These are phyloP conservation scores for Cladorrhinum sp. DNA, from an alignment of 2,329 filamentous ascomycete genomes.

Conservation along the genomic window DNA sequence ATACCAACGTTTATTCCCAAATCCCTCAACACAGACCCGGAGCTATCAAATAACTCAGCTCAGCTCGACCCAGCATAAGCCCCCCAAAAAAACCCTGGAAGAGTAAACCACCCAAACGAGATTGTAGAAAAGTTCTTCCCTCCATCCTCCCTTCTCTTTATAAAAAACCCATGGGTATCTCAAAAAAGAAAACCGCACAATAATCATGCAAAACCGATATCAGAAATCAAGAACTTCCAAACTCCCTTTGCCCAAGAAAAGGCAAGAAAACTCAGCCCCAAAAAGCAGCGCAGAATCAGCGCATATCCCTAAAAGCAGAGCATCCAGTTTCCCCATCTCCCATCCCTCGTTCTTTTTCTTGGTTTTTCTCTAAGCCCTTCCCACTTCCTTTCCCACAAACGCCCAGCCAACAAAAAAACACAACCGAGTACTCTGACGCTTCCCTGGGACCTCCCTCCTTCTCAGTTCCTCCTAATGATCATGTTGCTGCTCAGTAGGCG, in stretches of 20 bases:
- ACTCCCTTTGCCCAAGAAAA: neutral
- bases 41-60: too few species aligned
- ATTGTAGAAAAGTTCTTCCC: neutral
- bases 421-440: neutral
- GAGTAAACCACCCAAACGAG: neutral
- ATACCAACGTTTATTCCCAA: too few species aligned
- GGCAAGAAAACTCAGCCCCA: neutral
- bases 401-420: neutral
- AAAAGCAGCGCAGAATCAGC: too few species aligned
- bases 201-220: neutral
- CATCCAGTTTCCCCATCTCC: too few species aligned
- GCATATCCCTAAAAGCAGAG: too few species aligned
- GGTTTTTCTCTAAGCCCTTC: neutral
- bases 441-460: too few species aligned
- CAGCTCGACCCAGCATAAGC: neutral
- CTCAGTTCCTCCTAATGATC: neutral
- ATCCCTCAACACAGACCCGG: too few species aligned
- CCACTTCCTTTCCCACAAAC: neutral
- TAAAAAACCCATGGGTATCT: slow-evolving; percentile 5
- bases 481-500: neutral
- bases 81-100: neutral
- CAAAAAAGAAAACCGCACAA: neutral
- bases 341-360: neutral
- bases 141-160: neutral
- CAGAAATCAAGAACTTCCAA: neutral